Conservation (phyloP, 1,284 basidiomycete genomes). For the Cutaneotrichosporon sp. region DNA sequence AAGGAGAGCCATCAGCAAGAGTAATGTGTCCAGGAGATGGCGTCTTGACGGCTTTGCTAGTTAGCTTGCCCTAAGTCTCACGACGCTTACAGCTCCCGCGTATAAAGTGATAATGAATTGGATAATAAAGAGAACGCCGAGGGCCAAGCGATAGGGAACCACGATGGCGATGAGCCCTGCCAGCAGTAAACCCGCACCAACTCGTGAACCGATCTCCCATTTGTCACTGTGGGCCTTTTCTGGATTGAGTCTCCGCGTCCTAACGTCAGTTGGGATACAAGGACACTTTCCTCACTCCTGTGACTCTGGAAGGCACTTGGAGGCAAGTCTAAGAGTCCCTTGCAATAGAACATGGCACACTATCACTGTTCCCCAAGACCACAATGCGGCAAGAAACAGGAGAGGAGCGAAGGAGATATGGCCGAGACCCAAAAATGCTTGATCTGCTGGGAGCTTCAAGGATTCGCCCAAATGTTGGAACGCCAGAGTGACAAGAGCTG, state of each 20-base stretch:
- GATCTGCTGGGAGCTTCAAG: background rate
- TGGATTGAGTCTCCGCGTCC: background rate
- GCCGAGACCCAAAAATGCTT: conserved; percentile 9
- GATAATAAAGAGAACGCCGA: conserved; percentile 71
- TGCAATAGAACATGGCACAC: background rate
- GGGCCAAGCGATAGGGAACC: conserved; percentile 86
- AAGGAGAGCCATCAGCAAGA: conserved; percentile 60
- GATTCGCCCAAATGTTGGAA: background rate
- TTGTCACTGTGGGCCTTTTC: background rate
- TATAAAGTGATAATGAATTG: conserved; percentile 52
- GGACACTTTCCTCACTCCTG: background rate
- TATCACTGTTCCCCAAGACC: background rate
- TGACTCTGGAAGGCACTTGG: background rate
- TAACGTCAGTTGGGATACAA: background rate
- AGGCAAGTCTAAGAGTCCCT: background rate
- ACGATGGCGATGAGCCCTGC: background rate
- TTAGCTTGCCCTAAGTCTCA: background rate
- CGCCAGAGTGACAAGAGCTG: background rate
- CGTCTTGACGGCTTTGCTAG: conserved; percentile 7
- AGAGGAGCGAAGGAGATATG: conserved; percentile 1
- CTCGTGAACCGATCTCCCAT: background rate
- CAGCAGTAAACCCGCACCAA: background rate
- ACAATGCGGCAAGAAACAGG: conserved; percentile 54
- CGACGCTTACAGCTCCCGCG: background rate
- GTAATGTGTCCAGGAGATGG: conserved; percentile 54